These are phyloP conservation scores for Aspergillus biplanus DNA, from an alignment of 495 filamentous ascomycete species.

Conservation along the genomic window DNA sequence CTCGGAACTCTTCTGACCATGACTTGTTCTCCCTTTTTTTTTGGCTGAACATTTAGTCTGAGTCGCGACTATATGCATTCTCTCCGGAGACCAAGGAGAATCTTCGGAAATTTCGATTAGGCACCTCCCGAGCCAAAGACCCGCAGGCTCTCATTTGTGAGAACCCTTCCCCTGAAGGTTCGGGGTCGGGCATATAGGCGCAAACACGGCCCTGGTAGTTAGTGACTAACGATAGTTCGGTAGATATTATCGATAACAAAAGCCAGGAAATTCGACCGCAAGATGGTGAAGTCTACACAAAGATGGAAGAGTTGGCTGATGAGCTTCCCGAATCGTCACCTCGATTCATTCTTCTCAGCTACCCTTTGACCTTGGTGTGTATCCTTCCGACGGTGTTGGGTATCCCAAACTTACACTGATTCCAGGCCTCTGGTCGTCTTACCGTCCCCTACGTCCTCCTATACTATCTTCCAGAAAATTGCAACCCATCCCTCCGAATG, in stretches of 20 bases:
- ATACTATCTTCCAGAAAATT: slow-evolving; percentile 89
- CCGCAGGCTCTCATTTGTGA: slow-evolving; percentile 94
- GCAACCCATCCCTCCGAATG: slow-evolving; percentile 84
- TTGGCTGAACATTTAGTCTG: slow-evolving; percentile 59
- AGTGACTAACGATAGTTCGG: slow-evolving; percentile 13
- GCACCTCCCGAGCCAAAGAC: slow-evolving; percentile 83
- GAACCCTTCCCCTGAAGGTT: slow-evolving; percentile 32
- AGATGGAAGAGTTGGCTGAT: slow-evolving; percentile 77
- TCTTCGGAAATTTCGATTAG: slow-evolving; percentile 89
- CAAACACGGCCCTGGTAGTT: neutral
- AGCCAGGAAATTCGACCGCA: slow-evolving; percentile 81
- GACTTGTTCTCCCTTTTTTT: neutral
- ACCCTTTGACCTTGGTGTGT: slow-evolving; percentile 80
- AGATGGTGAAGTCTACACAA: slow-evolving; percentile 77
- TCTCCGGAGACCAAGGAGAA: slow-evolving; percentile 82
- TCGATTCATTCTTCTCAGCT: slow-evolving; percentile 85
- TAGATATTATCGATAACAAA: slow-evolving; percentile 74
- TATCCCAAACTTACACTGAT: slow-evolving; percentile 11
- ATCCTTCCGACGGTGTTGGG: slow-evolving; percentile 63
- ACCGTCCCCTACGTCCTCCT: slow-evolving; percentile 88
- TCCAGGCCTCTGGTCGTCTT: slow-evolving; percentile 62
- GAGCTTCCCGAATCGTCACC: slow-evolving; percentile 93
- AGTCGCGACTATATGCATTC: slow-evolving; percentile 91
- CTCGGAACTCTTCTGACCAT: slow-evolving; percentile 12
- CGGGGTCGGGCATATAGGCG: neutral